These are phyloP conservation scores for Decorospora gaudefroyi DNA, from an alignment of 2,329 filamentous ascomycete species.

Conservation along the genomic window DNA sequence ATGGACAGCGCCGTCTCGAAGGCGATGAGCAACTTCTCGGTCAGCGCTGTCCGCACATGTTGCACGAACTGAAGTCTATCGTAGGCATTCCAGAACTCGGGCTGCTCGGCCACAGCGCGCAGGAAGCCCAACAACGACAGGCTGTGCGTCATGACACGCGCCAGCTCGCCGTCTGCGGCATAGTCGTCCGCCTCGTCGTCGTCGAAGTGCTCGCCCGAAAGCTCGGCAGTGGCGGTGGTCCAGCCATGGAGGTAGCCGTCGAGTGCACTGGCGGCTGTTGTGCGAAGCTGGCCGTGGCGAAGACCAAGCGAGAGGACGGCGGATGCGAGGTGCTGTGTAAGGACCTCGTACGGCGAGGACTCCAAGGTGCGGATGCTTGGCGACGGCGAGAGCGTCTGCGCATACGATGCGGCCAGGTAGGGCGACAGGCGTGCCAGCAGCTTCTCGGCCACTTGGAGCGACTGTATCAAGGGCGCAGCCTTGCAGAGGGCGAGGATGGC, in stretches of 20 bases:
- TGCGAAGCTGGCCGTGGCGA: conserved; percentile 70
- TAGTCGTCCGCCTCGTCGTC: conserved; percentile 59
- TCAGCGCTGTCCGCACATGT: conserved; percentile 72
- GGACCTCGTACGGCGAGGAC: conserved; percentile 83
- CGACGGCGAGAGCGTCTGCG: conserved; percentile 76
- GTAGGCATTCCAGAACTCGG: conserved; percentile 77
- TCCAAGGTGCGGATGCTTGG: conserved; percentile 82
- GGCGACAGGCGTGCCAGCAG: conserved; percentile 78
- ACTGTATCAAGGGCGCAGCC: conserved; percentile 76
- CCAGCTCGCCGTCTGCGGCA: conserved; percentile 58
- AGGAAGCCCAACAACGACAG: conserved; percentile 90
- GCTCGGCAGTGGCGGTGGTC: conserved; percentile 61
- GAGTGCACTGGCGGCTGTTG: conserved; percentile 68
- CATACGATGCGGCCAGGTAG: conserved; percentile 83
- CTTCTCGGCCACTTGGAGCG: conserved; percentile 72
- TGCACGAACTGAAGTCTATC: conserved; percentile 76
- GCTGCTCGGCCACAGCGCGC: conserved; percentile 75
- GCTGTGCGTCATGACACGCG: conserved; percentile 72
- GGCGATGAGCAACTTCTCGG: conserved; percentile 80
- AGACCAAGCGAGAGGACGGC: conserved; percentile 81
- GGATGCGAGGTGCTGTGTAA: conserved; percentile 76
- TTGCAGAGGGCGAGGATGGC: conserved; percentile 89
- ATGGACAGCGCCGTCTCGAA: conserved; percentile 90
- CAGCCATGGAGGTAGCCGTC: conserved; percentile 75
- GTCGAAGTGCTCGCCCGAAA: conserved; percentile 59